Evolutionary conservation across 2,329 filamentous ascomycete species (phyloP).

Genomic region (Ceratocystis destructans): DNA sequence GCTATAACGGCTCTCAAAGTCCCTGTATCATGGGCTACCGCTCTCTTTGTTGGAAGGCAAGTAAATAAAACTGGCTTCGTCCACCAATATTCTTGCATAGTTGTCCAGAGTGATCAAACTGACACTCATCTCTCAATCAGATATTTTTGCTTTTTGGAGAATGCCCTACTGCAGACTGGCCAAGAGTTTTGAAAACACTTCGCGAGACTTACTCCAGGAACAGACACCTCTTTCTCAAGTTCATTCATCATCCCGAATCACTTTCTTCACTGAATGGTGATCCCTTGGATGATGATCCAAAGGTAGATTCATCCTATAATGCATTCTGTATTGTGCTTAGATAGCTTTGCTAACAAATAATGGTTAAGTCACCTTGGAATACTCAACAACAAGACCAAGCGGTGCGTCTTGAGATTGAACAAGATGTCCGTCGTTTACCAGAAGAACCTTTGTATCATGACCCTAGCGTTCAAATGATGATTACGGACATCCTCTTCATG

Average conservation of each 20-base stretch:
- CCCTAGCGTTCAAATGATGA: slow-evolving; percentile 59
- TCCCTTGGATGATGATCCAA: slow-evolving; percentile 68
- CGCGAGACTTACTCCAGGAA: slow-evolving; percentile 61
- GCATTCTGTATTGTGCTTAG: neutral
- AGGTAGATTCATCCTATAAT: slow-evolving; percentile 29
- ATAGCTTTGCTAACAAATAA: neutral
- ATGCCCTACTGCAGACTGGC: slow-evolving; percentile 53
- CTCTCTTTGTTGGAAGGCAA: slow-evolving; percentile 84
- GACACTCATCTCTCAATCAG: slow-evolving; percentile 31
- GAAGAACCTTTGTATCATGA: slow-evolving; percentile 85
- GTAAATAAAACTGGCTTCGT: neutral
- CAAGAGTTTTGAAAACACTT: slow-evolving; percentile 49
- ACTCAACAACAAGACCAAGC: slow-evolving; percentile 72
- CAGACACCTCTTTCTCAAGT: slow-evolving; percentile 61
- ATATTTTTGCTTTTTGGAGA: slow-evolving; percentile 67
- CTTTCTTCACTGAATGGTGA: slow-evolving; percentile 58
- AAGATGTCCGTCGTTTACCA: slow-evolving; percentile 87
- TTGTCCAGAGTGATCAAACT: neutral
- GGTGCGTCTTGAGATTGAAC: slow-evolving; percentile 74
- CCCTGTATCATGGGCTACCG: slow-evolving; percentile 61
- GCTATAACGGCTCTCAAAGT: slow-evolving; percentile 42
- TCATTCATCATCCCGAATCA: slow-evolving; percentile 72
- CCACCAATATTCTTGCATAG: neutral
- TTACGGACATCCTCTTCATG: slow-evolving; percentile 82
- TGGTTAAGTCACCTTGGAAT: slow-evolving; percentile 70